A percentile compares a stretch with the other conserved stretches of the same genome.
Conservation (phyloP, 805 yeast species). For the Candida tallmaniae region DNA sequence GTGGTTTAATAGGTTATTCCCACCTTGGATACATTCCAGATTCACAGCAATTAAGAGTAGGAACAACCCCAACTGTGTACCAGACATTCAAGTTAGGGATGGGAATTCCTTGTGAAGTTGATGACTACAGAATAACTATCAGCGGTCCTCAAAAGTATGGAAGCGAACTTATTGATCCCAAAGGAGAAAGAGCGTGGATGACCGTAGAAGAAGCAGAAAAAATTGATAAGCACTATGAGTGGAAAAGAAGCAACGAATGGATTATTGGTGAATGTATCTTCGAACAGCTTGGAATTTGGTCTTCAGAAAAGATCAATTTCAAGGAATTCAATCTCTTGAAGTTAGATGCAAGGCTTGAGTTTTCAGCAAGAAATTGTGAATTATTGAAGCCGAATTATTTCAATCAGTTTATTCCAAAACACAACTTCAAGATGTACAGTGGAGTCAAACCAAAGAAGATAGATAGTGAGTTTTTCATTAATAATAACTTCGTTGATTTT, state of each 20-base stretch:
- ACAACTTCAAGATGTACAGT: slow-evolving; percentile 29
- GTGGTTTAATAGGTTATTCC: slow-evolving; percentile 64
- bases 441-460: slow-evolving; percentile 21
- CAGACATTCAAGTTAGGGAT: slow-evolving; percentile 72
- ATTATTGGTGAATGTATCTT: slow-evolving; percentile 70
- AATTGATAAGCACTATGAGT: slow-evolving; percentile 64
- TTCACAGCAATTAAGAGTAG: slow-evolving; percentile 63
- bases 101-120: slow-evolving; percentile 70
- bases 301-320: slow-evolving; percentile 25
- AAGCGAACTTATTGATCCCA: slow-evolving; percentile 54
- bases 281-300: slow-evolving; percentile 81
- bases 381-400: slow-evolving; percentile 29
- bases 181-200: slow-evolving; percentile 70
- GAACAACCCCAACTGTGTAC: slow-evolving; percentile 78
- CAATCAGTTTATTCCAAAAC: slow-evolving; percentile 21
- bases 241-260: slow-evolving; percentile 65
- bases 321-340: slow-evolving; percentile 16
- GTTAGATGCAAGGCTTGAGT: slow-evolving; percentile 25
- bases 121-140: slow-evolving; percentile 61
- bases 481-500: slow-evolving; percentile 59
- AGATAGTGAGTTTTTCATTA: slow-evolving; percentile 55
- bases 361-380: slow-evolving; percentile 15
- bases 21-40: slow-evolving; percentile 54
- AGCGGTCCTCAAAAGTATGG: slow-evolving; percentile 75
- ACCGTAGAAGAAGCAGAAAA: slow-evolving; percentile 32